Evolutionary conservation across 768 basidiomycete genomes (phyloP).

Genomic region (Podaxis carcinomalis): DNA sequence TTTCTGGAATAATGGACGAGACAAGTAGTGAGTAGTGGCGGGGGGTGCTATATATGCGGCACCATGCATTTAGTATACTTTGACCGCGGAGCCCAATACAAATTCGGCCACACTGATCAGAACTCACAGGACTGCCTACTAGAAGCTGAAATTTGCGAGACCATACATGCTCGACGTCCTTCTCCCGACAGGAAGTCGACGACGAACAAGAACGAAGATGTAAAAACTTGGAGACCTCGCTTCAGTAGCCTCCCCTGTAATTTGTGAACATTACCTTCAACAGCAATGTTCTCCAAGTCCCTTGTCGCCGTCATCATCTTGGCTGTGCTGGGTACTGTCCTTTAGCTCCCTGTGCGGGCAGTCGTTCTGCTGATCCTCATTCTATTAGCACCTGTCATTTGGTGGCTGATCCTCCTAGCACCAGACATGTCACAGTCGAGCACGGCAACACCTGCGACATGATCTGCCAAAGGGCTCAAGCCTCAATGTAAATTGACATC

Average conservation of each 20-base stretch:
- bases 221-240: background rate
- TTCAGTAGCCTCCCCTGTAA: background rate
- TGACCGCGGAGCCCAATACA: background rate
- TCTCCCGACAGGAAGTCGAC: background rate
- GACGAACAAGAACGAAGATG: background rate
- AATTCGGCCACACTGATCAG: background rate
- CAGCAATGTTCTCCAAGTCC: background rate
- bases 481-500: background rate
- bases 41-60: background rate
- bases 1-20: background rate
- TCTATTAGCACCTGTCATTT: background rate
- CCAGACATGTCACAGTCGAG: background rate
- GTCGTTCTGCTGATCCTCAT: background rate
- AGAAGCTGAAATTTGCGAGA: background rate
- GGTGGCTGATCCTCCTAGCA: background rate
- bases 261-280: background rate
- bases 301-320: background rate
- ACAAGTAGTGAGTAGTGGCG: background rate
- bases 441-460: background rate
- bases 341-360: background rate
- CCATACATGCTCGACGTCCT: background rate
- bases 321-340: background rate
- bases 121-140: background rate
- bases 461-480: background rate
- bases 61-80: background rate